phyloP scores from a whole-genome alignment of 23 red algal genomes.

The Gracilaria caudata region DNA sequence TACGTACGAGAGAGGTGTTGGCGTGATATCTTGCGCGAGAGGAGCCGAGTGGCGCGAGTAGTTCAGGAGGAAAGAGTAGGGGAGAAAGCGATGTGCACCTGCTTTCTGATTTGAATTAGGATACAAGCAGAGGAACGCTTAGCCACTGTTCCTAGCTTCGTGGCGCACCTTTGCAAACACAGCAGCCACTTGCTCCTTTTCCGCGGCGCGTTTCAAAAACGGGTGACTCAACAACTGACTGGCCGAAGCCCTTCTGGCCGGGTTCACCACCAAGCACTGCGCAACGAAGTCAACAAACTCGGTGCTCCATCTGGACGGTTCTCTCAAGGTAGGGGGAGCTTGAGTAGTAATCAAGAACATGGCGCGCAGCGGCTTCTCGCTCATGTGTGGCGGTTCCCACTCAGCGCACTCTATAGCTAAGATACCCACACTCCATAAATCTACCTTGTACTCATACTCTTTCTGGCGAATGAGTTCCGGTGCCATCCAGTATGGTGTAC shows the following conservation, averaged over 20 bases:
- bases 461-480: constrained; percentile 92
- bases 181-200: constrained; percentile 42
- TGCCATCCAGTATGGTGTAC: constrained; percentile 99
- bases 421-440: constrained; percentile 96
- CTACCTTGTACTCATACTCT: constrained; percentile 94
- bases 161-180: constrained; percentile 49
- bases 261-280: constrained; percentile 81
- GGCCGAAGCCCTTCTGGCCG: constrained; percentile 71
- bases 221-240: constrained; percentile 85
- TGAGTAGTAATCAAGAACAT: constrained; percentile 96
- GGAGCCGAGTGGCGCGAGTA: background rate
- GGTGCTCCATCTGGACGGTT: constrained; percentile 71
- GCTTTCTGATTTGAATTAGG: background rate
- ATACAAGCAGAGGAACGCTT: background rate
- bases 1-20: background rate
- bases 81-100: background rate
- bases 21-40: background rate
- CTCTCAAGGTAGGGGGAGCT: constrained; percentile 71
- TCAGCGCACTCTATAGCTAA: constrained; percentile 95
- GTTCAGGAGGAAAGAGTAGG: background rate
- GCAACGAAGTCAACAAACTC: constrained; percentile 87
- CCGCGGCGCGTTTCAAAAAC: constrained; percentile 73
- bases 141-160: constrained; percentile 18
- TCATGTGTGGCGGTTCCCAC: constrained; percentile 85
- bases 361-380: constrained; percentile 85